A percentile compares a stretch with the other conserved stretches of the same genome.
These are phyloP conservation scores for Lipomyces orientalis DNA, from an alignment of 805 yeast species.

Conservation along the genomic window DNA sequence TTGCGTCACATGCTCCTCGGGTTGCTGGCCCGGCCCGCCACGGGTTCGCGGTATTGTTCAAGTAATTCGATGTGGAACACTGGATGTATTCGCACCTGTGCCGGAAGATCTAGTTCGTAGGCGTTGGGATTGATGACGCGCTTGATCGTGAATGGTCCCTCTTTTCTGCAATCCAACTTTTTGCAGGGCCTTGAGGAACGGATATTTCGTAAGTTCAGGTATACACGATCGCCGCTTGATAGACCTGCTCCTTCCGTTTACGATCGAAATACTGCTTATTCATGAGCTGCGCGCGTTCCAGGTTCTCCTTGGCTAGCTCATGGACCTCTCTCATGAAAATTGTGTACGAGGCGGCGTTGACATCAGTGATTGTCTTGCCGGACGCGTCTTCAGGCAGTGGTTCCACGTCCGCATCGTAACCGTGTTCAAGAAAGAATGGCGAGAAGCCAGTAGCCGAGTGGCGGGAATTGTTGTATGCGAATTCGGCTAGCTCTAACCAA, in stretches of 20 bases:
- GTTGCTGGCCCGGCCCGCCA: too few relatives aligned
- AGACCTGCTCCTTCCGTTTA: not conserved
- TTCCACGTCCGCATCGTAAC: too few relatives aligned
- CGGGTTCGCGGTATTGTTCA: too few relatives aligned
- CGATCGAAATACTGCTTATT: not conserved
- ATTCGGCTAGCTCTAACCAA: too few relatives aligned
- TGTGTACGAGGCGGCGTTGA: not conserved
- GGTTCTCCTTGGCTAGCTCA: not conserved
- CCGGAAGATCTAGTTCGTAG: too few relatives aligned
- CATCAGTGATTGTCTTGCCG: not conserved
- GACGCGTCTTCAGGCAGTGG: not conserved
- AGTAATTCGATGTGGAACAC: too few relatives aligned
- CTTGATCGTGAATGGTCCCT: not conserved
- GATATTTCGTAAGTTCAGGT: not conserved
- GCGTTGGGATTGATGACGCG: too few relatives aligned
- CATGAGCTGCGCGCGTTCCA: not conserved
- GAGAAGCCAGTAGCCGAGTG: too few relatives aligned
- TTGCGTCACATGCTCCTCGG: too few relatives aligned
- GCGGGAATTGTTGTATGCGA: too few relatives aligned
- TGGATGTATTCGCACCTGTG: too few relatives aligned
- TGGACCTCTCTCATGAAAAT: not conserved
- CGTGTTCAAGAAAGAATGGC: too few relatives aligned
- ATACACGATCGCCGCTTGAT: not conserved
- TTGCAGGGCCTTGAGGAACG: not conserved
- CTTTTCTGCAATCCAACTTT: not conserved